Evolutionary conservation across 768 basidiomycete genomes (phyloP).

Genomic region (Termitomyces eurrhizus): DNA sequence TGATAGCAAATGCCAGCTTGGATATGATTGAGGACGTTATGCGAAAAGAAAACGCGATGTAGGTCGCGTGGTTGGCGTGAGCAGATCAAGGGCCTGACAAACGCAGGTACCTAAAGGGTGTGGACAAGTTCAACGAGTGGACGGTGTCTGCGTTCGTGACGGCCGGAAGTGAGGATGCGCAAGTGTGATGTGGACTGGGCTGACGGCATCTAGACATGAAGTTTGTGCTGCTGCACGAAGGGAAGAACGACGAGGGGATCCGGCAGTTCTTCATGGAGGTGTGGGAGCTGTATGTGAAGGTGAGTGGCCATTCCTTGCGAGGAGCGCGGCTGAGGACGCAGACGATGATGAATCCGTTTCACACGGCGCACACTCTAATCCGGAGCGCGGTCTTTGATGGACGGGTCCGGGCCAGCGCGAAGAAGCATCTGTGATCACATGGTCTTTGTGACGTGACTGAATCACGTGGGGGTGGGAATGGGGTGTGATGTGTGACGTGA

Average conservation of each 20-base stretch:
- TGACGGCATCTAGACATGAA: conserved; percentile 71
- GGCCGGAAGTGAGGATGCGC: conserved; percentile 73
- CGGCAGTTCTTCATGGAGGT: conserved; percentile 88
- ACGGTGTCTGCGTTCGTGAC: conserved; percentile 95
- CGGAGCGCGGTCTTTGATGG: conserved; percentile 79
- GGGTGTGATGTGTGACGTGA: conserved; percentile 22
- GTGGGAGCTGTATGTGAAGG: conserved; percentile 98
- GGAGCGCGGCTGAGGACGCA: conserved; percentile 26
- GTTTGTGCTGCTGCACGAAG: conserved; percentile 90
- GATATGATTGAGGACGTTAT: conserved; percentile 94
- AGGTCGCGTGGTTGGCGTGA: conserved; percentile 26
- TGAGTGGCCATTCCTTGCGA: conserved; percentile 27
- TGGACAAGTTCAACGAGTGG: conserved; percentile 99
- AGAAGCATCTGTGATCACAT: conserved; percentile 58
- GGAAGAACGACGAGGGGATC: conserved; percentile 97
- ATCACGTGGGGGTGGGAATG: conserved; percentile 20
- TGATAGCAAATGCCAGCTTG: conserved; percentile 96
- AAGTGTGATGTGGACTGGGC: conserved; percentile 13
- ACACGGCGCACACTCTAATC: conserved; percentile 83
- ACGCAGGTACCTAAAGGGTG: conserved; percentile 86
- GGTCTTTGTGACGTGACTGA: conserved; percentile 2
- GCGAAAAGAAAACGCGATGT: conserved; percentile 79
- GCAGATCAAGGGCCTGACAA: conserved; percentile 14
- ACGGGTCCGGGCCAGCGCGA: conserved; percentile 81
- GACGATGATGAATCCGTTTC: conserved; percentile 95